Conservation (phyloP, 345 rosid genomes). For the Citrus unshiu region DNA sequence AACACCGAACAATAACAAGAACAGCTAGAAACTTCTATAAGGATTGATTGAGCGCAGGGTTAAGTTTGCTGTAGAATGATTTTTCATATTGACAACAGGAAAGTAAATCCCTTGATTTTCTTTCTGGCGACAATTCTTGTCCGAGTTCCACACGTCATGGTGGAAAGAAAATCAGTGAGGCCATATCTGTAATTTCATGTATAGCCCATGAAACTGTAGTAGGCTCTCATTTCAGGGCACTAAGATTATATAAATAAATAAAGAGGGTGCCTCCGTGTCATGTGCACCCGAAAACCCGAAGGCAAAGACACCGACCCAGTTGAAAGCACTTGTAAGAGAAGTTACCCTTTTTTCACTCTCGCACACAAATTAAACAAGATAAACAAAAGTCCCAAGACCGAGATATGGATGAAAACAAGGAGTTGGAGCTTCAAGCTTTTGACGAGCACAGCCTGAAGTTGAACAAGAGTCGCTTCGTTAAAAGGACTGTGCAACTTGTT, state of each 20-base stretch:
- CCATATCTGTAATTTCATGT: background rate
- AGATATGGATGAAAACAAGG: constrained; percentile 9
- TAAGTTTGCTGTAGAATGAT: too few species aligned
- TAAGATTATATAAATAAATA: background rate
- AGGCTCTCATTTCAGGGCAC: background rate
- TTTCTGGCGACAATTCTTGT: background rate
- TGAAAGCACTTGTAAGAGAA: background rate
- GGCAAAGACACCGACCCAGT: background rate
- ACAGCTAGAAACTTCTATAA: background rate
- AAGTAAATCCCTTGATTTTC: background rate
- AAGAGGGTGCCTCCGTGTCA: background rate
- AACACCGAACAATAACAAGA: too few species aligned
- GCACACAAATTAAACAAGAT: background rate
- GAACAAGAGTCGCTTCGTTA: constrained; percentile 10
- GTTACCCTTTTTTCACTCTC: background rate
- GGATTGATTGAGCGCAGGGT: background rate
- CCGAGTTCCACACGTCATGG: background rate
- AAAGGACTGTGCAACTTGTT: constrained; percentile 19
- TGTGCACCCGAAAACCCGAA: background rate
- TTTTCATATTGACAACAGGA: too few species aligned
- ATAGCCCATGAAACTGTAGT: background rate
- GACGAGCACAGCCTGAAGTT: background rate
- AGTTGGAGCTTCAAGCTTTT: constrained; percentile 1
- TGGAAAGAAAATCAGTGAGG: background rate
- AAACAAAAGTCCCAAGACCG: background rate